Percentiles rank a stretch among this genome's conserved stretches.
phyloP scores from a whole-genome alignment of 371 early-diverging fungal genomes.

The Syncephalastrum sp. region DNA sequence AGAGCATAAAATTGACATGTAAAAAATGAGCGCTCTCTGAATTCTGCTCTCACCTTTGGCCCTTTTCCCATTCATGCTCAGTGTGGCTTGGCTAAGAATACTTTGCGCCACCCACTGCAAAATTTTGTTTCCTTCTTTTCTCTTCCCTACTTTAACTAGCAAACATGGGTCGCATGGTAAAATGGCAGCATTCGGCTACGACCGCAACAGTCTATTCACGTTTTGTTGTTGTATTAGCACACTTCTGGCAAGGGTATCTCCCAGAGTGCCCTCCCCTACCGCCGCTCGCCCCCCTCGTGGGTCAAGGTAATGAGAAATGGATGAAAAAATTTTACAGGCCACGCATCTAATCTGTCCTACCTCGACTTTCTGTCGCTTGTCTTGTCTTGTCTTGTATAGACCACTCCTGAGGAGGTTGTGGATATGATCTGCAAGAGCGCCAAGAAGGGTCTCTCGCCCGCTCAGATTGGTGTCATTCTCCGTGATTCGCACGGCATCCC shows the following conservation, averaged over 20 bases:
- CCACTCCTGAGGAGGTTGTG: slow-evolving; percentile 94
- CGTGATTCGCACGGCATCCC: slow-evolving; percentile 99
- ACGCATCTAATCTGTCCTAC: no score
- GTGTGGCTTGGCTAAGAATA: no score
- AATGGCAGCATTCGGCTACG: neutral
- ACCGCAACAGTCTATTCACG: neutral
- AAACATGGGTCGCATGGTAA: slow-evolving; percentile 38
- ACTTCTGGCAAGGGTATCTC: slow-evolving; percentile 99
- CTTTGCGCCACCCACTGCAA: slow-evolving; percentile 1
- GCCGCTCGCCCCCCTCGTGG: slow-evolving; percentile 97
- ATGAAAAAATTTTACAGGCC: neutral
- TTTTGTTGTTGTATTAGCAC: slow-evolving; percentile 55
- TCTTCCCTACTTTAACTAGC: slow-evolving; percentile 9
- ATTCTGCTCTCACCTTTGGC: no score
- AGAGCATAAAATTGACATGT: no score
- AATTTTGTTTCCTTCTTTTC: slow-evolving; percentile 20
- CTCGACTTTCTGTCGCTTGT: no score
- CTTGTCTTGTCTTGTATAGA: slow-evolving; percentile 17
- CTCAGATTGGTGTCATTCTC: slow-evolving; percentile 99
- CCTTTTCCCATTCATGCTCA: no score
- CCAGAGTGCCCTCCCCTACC: slow-evolving; percentile 98
- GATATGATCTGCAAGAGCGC: slow-evolving; percentile 98
- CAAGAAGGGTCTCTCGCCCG: slow-evolving; percentile 99
- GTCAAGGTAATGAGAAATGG: slow-evolving; percentile 61
- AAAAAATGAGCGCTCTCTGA: no score